These are phyloP conservation scores for Santalum album DNA, from an alignment of 164 flowering plant species.

Conservation along the genomic window DNA sequence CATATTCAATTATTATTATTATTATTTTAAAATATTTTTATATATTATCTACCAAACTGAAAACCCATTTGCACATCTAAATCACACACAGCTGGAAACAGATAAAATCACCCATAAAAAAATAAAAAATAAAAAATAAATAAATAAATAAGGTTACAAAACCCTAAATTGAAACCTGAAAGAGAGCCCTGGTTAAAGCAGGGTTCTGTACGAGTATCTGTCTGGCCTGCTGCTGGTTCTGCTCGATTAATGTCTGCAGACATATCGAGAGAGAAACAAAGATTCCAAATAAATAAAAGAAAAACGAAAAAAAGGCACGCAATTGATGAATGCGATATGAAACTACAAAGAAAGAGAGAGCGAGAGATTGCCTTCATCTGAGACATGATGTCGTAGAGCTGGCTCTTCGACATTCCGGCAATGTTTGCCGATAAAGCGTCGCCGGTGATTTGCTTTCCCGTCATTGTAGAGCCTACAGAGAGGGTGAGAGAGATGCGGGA, in stretches of 20 bases:
- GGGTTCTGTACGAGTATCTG: slow-evolving; percentile 87
- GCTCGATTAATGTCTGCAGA: slow-evolving; percentile 65
- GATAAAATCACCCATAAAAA: no score
- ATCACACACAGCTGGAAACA: no score
- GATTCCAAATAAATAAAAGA: background rate
- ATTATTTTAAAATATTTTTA: no score
- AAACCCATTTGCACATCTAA: no score
- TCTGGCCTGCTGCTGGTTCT: slow-evolving; percentile 90
- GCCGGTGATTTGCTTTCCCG: slow-evolving; percentile 54
- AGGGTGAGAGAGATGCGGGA: no score
- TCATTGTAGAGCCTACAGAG: no score
- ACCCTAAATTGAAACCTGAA: slow-evolving; percentile 71
- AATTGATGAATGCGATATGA: no score
- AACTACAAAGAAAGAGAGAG: background rate
- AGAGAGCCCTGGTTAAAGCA: slow-evolving; percentile 68
- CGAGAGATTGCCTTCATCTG: slow-evolving; percentile 59
- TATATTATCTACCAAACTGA: no score
- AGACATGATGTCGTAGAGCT: slow-evolving; percentile 79
- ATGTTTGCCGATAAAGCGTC: slow-evolving; percentile 46
- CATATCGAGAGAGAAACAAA: no score
- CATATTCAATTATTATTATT: no score
- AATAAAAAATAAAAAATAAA: no score
- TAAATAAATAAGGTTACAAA: no score
- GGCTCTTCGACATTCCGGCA: slow-evolving; percentile 82
- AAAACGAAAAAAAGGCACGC: background rate